A percentile compares a stretch with the other conserved stretches of the same genome.
These are phyloP conservation scores for Madurella mycetomatis DNA, from an alignment of 2,329 filamentous ascomycete species.

Conservation along the genomic window DNA sequence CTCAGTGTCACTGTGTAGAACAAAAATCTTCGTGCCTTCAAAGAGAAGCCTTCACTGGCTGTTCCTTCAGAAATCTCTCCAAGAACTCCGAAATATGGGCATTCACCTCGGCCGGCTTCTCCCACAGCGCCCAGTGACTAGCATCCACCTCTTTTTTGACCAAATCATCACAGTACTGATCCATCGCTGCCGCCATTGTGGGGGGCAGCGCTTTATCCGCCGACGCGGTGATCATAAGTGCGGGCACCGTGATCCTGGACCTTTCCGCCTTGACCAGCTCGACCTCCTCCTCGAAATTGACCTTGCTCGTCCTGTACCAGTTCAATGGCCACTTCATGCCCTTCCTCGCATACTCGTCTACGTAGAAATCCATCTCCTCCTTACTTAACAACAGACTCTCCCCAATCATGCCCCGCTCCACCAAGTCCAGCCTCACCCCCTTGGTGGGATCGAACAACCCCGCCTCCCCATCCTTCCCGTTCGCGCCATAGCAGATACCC, in stretches of 20 bases:
- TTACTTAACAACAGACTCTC: conserved; percentile 56
- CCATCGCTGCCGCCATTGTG: conserved; percentile 68
- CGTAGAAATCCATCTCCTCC: conserved; percentile 75
- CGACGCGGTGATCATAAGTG: conserved; percentile 70
- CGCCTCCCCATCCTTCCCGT: conserved; percentile 48
- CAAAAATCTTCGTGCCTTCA: conserved; percentile 23
- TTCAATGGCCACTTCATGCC: conserved; percentile 77
- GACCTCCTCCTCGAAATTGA: conserved; percentile 74
- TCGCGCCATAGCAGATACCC: conserved; percentile 65
- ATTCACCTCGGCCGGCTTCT: conserved; percentile 70
- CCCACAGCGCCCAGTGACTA: conserved; percentile 78
- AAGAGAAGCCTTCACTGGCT: conserved; percentile 34
- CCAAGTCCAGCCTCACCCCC: conserved; percentile 49
- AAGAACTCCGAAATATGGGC: conserved; percentile 63
- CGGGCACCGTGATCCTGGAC: conserved; percentile 57
- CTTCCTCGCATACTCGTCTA: conserved; percentile 62
- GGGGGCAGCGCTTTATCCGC: conserved; percentile 70
- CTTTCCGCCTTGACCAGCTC: conserved; percentile 53
- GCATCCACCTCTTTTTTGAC: conserved; percentile 62
- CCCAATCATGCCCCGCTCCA: conserved; percentile 59
- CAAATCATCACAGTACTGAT: conserved; percentile 58
- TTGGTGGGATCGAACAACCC: conserved; percentile 52
- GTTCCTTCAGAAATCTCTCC: conserved; percentile 41
- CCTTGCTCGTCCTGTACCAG: conserved; percentile 74
- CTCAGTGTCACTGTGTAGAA: too few species aligned